Evolutionary conservation across 1,284 basidiomycete species (phyloP), one percentile per base, ranked within the genome.

Genomic region (Cutaneotrichosporon cavernicola): DNA sequence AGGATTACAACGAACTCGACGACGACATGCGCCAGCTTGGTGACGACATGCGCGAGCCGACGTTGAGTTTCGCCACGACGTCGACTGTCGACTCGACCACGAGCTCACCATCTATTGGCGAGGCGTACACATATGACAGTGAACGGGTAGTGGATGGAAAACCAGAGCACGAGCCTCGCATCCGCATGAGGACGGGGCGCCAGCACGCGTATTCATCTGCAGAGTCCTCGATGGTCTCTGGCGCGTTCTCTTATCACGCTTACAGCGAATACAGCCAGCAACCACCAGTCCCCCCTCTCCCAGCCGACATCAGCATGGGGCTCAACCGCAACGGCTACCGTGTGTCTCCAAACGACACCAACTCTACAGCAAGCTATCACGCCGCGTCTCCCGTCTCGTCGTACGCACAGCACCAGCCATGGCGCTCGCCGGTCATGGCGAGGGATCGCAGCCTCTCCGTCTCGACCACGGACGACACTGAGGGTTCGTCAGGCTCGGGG

Each of bases 21-120:
- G 70, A 56, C 38, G 73, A 72, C 22, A 50, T 64, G 43, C 68
- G 73, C 26, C 76, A 76, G 56, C 64, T 65, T 2, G 74, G 72
- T 49, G 70, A 56, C 34, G 73, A 72, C 22, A 50, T 64, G 43
- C 68, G 73, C 26, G 76, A 76, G 57, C 77, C 78, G 0, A 76
- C 76, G 5, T 64, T 80, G 56, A 80, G 78, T 63, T 77, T 79
- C 61, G 72, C 75, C 26, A 80, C 78, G 2, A 72, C 76, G 16
- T 80, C 78, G 16, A 79, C 78, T 0, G 65, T 63, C 59, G 75
- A 77, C 31, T 79, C 78, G 36, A 76, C 73, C 5, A 71, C 75
- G 4, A 67, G 72, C 36, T 76, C 76, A 8, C 75, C 76, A 5
- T 72, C 73, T 9, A 74, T 74, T 32, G 70, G 69, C 13, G 71